phyloP scores from a whole-genome alignment of 2,329 filamentous ascomycete genomes.

The Phyllachora maydis region DNA sequence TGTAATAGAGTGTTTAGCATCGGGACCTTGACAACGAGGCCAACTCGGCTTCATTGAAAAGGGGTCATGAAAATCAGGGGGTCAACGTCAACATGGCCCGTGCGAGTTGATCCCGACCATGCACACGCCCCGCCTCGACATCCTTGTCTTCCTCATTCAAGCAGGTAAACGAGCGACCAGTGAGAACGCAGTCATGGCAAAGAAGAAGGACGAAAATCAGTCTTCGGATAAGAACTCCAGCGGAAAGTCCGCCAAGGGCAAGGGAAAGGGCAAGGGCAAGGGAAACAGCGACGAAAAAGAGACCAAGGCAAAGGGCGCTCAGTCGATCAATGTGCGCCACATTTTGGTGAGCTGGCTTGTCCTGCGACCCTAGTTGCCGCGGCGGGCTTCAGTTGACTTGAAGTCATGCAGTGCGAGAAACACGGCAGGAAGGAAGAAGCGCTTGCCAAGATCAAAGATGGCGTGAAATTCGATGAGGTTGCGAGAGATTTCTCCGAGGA shows the following conservation, averaged over 20 bases:
- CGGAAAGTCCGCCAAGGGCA: conserved; percentile 9
- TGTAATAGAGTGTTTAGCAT: no score
- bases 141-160: neutral
- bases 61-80: no score
- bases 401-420: conserved; percentile 39
- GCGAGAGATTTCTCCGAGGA: conserved; percentile 56
- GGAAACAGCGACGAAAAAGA: conserved; percentile 7
- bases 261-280: conserved; percentile 9
- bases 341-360: conserved; percentile 26
- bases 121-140: no score
- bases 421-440: conserved; percentile 63
- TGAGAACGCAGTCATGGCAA: conserved; percentile 9
- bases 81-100: no score
- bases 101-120: no score
- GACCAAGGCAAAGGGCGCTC: conserved; percentile 28
- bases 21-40: no score
- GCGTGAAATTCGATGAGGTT: conserved; percentile 55
- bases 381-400: neutral
- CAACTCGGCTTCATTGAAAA: no score
- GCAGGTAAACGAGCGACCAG: neutral
- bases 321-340: conserved; percentile 54
- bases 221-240: conserved; percentile 1
- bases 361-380: neutral
- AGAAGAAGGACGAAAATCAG: conserved; percentile 10
- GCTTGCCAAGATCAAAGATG: conserved; percentile 41